Evolutionary conservation across 257 asterid species (phyloP), one percentile per base, ranked within the genome.

Genomic region (Coffea eugenioides): DNA sequence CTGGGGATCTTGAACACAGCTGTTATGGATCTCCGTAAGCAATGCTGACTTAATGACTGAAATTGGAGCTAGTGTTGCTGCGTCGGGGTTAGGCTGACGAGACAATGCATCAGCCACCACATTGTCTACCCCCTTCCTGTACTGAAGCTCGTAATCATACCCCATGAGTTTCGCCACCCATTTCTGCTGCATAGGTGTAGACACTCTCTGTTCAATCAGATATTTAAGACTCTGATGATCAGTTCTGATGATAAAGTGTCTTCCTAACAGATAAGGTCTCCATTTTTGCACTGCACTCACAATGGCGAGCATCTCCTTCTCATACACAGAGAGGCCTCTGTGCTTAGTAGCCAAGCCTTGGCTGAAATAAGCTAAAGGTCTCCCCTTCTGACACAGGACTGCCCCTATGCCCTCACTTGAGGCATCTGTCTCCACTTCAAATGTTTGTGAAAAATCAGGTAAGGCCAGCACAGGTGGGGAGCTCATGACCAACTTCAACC

Each of bases 271-370:
- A 5, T 80, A 75, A n/a, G 27, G 20, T 13, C 67, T 69, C 80
- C 67, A 81, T 3, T 81, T 81, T 0, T 41, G 36, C 1, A 81
- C 31, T 4, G n/a, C 71, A 0, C 3, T 16, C 41, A 39, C 3
- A 66, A 80, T 7, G 9, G 79, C 79, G 0, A 73, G 8, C 6
- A 73, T 23, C n/a, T 80, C 61, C 23, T 54, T 67, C 48, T 78
- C 75, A 78, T 77, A 77, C 0, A 34, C 31, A 3, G 66, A 68
- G 15, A 66, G n/a, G 0, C 2, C 66, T 9, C 6, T 9, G 10
- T 25, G 15, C 54, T 34, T 51, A 0, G 20, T 6, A 11, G 20
- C 21, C 0, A 66, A 8, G 9, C 68, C 69, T 2, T 78, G 25
- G 15, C 81, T 67, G 31, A 48, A 31, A 16, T 0, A 78, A 0